Percentiles rank a stretch among this genome's conserved stretches.
phyloP scores from a whole-genome alignment of 2,329 filamentous ascomycete species.

The Colletotrichum paranaense region DNA sequence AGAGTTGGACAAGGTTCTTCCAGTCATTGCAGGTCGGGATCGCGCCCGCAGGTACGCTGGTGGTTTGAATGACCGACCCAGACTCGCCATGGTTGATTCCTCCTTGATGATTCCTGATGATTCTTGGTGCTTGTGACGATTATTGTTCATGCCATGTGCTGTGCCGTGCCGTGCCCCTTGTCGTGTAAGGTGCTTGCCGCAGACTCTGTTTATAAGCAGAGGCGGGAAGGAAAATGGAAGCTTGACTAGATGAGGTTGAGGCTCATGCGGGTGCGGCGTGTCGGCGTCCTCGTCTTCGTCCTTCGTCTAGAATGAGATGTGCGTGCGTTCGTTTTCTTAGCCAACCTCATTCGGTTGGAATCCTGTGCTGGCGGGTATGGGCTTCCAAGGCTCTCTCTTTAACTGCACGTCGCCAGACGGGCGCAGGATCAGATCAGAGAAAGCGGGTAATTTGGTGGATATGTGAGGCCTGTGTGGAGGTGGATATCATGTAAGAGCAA shows the following conservation, averaged over 20 bases:
- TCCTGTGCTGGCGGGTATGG: not conserved
- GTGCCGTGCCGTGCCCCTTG: not conserved
- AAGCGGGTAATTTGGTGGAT: not conserved
- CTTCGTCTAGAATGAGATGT: not conserved
- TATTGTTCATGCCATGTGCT: constrained; percentile 1
- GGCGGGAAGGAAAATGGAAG: not conserved
- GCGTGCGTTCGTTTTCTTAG: not conserved
- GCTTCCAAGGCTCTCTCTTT: not conserved
- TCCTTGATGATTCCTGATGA: constrained; percentile 3
- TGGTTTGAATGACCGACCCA: constrained; percentile 62
- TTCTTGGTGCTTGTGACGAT: not conserved
- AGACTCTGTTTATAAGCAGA: not conserved
- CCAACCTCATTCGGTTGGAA: not conserved
- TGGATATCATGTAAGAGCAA: constrained; percentile 1
- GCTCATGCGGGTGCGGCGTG: not conserved
- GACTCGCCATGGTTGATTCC: constrained; percentile 54
- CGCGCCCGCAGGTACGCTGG: constrained; percentile 55
- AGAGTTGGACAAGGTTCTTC: constrained; percentile 58
- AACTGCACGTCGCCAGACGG: not conserved
- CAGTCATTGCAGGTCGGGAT: constrained; percentile 54
- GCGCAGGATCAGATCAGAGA: not conserved
- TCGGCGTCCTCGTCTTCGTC: not conserved
- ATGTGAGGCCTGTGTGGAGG: not conserved
- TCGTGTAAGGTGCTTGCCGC: not conserved
- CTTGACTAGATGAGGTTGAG: not conserved